These are phyloP conservation scores for Phlebiopsis gigantea DNA, from an alignment of 768 basidiomycete genomes.

Conservation along the genomic window DNA sequence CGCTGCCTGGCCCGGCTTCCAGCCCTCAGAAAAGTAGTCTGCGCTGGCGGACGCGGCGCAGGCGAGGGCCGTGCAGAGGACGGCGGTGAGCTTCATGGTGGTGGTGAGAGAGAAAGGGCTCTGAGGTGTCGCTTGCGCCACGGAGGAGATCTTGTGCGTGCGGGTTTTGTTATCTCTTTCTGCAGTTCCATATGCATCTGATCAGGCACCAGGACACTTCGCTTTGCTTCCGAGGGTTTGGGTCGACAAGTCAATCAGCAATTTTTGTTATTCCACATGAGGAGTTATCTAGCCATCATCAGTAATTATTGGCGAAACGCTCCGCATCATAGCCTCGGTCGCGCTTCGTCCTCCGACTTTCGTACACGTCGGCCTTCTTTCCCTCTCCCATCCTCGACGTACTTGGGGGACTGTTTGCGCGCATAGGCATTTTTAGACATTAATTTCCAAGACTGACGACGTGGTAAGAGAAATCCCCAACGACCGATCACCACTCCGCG, in stretches of 20 bases:
- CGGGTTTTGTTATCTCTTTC: constrained; percentile 1
- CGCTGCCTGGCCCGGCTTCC: constrained; percentile 63
- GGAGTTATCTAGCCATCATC: neutral
- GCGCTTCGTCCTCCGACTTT: neutral
- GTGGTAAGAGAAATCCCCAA: neutral
- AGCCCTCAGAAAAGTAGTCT: constrained; percentile 79
- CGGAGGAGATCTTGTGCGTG: neutral
- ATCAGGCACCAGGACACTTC: constrained; percentile 2
- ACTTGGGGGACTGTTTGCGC: too few relatives aligned
- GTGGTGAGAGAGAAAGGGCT: constrained; percentile 16
- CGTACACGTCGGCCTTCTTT: neutral
- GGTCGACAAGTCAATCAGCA: neutral
- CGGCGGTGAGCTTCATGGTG: constrained; percentile 47
- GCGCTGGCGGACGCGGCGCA: constrained; percentile 39
- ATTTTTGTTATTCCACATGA: neutral
- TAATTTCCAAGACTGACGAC: neutral
- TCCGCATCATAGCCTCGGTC: neutral
- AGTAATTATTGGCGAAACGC: neutral
- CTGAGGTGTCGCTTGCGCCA: constrained; percentile 8
- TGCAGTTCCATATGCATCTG: neutral
- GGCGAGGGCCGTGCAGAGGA: constrained; percentile 26
- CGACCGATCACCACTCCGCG: neutral
- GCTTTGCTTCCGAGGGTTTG: neutral
- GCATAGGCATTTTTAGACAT: too few relatives aligned
- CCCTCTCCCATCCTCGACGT: neutral